phyloP scores from a whole-genome alignment of 805 yeast genomes.

The Suhomyces faveliae region DNA sequence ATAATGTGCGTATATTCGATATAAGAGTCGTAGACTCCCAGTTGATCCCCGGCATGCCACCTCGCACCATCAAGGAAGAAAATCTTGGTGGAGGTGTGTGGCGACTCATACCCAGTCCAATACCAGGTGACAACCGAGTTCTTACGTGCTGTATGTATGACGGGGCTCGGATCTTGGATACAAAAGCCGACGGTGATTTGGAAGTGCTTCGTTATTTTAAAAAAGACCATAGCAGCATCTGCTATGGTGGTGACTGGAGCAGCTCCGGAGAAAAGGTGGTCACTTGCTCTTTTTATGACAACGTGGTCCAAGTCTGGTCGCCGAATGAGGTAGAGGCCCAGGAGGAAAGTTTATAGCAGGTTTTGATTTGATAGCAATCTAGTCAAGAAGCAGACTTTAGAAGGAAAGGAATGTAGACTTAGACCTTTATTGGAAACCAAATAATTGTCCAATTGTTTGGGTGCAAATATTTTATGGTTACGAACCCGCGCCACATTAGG shows the following conservation, averaged over 20 bases:
- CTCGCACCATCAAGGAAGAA: slow-evolving; percentile 41
- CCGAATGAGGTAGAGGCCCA: slow-evolving; percentile 12
- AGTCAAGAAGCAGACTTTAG: too few species aligned
- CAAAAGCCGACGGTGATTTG: slow-evolving; percentile 19
- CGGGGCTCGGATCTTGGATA: slow-evolving; percentile 72
- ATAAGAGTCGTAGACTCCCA: slow-evolving; percentile 50
- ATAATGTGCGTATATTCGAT: slow-evolving; percentile 66
- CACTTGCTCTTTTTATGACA: slow-evolving; percentile 92
- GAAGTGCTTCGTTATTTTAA: slow-evolving; percentile 46
- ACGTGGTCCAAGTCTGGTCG: slow-evolving; percentile 74
- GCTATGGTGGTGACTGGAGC: slow-evolving; percentile 93
- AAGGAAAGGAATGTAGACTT: too few species aligned
- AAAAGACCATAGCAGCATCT: slow-evolving; percentile 84
- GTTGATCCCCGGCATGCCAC: slow-evolving; percentile 48
- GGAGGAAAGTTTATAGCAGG: background rate
- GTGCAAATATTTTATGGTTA: background rate
- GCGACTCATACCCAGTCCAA: slow-evolving; percentile 72
- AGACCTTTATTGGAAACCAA: too few species aligned
- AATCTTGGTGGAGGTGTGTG: slow-evolving; percentile 93
- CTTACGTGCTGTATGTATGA: slow-evolving; percentile 93
- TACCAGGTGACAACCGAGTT: slow-evolving; percentile 34
- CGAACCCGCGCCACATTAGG: background rate
- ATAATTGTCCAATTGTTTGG: too few species aligned
- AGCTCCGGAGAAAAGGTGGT: slow-evolving; percentile 48
- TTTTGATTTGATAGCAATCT: too few species aligned